Evolutionary conservation across 306 rosid genomes (phyloP).

Genomic region (Quercus parvula): DNA sequence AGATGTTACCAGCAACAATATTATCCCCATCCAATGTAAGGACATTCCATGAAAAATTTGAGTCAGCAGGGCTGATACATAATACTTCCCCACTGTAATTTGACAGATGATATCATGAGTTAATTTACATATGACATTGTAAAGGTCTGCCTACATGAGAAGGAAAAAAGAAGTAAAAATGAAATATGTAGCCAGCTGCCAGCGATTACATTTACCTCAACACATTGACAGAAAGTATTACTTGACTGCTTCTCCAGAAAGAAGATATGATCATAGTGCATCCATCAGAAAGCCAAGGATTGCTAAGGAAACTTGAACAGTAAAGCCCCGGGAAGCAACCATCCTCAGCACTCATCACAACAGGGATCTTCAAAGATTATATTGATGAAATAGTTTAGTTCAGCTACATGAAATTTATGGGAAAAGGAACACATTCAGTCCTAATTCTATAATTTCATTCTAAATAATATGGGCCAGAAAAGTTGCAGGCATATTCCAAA

Average conservation of each 20-base stretch:
- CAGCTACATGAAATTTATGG: not conserved
- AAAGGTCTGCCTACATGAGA: not conserved
- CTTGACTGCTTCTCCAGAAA: slow-evolving; percentile 67
- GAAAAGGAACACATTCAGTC: not conserved
- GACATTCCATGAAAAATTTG: slow-evolving; percentile 77
- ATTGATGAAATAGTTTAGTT: slow-evolving; percentile 1
- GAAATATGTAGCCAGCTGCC: not conserved
- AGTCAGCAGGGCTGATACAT: slow-evolving; percentile 59
- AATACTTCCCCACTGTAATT: slow-evolving; percentile 64
- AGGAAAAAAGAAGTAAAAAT: slow-evolving; percentile 9
- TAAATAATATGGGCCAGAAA: not conserved
- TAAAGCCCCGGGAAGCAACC: slow-evolving; percentile 86
- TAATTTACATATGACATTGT: slow-evolving; percentile 5
- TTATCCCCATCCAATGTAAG: slow-evolving; percentile 74
- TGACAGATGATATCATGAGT: slow-evolving; percentile 20
- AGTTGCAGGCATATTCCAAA: not conserved
- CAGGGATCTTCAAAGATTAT: slow-evolving; percentile 58
- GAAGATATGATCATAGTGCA: slow-evolving; percentile 67
- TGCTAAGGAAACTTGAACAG: slow-evolving; percentile 37
- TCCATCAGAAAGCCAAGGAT: slow-evolving; percentile 85
- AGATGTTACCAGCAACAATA: slow-evolving; percentile 75
- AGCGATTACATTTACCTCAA: slow-evolving; percentile 45
- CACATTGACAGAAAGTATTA: slow-evolving; percentile 69
- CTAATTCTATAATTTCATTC: not conserved
- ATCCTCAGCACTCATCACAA: slow-evolving; percentile 66